Evolutionary conservation across 2,329 filamentous ascomycete genomes (phyloP), one percentile per base, ranked within the genome.

Genomic region (Karstenula rhodostoma): DNA sequence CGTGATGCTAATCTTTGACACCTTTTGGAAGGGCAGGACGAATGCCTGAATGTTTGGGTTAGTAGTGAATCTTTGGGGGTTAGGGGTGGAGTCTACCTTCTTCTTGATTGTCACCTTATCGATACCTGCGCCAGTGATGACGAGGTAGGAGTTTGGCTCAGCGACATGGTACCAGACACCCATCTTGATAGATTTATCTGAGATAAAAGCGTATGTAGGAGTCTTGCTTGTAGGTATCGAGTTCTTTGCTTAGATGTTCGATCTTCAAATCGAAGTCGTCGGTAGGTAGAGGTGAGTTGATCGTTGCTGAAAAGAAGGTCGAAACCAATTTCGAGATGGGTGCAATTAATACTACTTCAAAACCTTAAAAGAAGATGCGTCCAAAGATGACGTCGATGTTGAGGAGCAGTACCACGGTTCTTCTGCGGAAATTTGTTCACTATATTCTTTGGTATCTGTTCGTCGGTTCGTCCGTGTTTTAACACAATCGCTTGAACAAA

Each of bases 111-210:
- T 86, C 69, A 96, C 87, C 71, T 85, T 89, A 46, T 88, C 83
- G 69, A 96, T 85, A 66, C 89, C 88, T 79, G 89, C 89, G 80
- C 93, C 92, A 69, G 92, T 95, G 69, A 95, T 87, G 83, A 92
- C 92, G 79, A 96, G 90, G 84, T 95, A 96, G 80, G 93, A 87
- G 80, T 93, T 91, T 29, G 91, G 89, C 58, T 87, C 86, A 22
- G 91, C 89, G 65, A 93, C 85, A 76, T 84, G 86, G 80, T 90
- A 92, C 68, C 85, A 85, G 83, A 86, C 23, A n/a, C 50, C 67
- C 72, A 75, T 77, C 22, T 66, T 71, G 62, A 32, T 48, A 27
- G 46, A 25, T 50, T 50, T n/a, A 7, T 10, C 23, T 9, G 8
- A 19, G 19, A 23, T 2, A 23, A 3, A 19, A 43, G 19, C 8